Evolutionary conservation across 176 grass and related monocot species (phyloP), one percentile per base, ranked within the genome.

Genomic region (Ensete glaucum): DNA sequence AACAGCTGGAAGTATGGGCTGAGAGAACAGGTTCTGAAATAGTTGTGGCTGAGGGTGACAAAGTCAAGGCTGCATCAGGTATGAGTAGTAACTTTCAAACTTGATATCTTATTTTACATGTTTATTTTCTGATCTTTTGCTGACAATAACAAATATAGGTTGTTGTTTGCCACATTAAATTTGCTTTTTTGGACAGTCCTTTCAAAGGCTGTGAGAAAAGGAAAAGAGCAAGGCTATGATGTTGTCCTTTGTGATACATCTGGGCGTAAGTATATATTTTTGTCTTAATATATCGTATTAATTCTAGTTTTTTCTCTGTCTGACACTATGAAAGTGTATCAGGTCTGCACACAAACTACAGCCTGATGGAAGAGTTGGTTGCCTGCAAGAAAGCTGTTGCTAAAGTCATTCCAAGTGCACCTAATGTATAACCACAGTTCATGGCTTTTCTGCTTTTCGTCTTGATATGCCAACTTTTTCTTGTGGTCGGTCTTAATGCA

Each of bases 341-440:
- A 99, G 95, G 95, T 57, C 88, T 99, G 76, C 95, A 94, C 85
- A 99, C 95, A 84, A 99, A 94, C 78, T 99, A 94, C 70, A 92
- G 89, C 70, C 74, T 98, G 23, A 98, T 99, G 95, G 91, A 99
- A 81, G 95, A 99, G 78, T 71, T 94, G 50, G 87, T 91, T 81
- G 76, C 91, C 22, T 99, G 88, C 83, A 99, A 87, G 79, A 94
- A 94, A 85, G 82, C 89, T 76, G 58, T 99, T 48, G 77, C 81
- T 74, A 94, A 91, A 89, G 81, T 89, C 53, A 89, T 99, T 67
- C 91, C 82, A 51, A 86, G 95, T 64, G 91, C 91, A 76, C 95
- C 95, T 62, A 91, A 99, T 86, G 91, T 94, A 94, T 78, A 80
- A 9, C 68, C 26, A 62, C 15, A 62, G 20, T 62, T 62, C 57